Base-by-base conservation (phyloP, 768 basidiomycete species). In the Serendipita sp. region DNA sequence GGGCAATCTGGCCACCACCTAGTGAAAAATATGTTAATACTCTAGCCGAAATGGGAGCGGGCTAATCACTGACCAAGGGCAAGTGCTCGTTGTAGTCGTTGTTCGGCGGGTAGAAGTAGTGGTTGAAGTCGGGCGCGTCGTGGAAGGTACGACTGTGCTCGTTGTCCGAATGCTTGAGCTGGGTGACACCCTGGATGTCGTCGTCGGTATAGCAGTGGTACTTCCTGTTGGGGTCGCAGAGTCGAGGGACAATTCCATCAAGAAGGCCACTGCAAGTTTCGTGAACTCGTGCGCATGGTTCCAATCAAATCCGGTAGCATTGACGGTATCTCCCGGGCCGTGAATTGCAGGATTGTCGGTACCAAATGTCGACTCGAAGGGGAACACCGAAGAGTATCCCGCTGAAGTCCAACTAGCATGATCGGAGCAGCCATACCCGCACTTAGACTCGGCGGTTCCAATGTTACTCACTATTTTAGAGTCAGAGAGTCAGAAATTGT, bases 221-320 rank as follows among this genome's bases (percentile, higher is more conserved):
- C 48, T 51, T 18, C 48, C 30, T 5, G 18, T 51, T 32, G 48
- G 48, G n/a, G 48, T 51, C 5, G 48, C 7, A 32, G 8, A 5
- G 48, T 18, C 18, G 30, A 51, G 48, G 18, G 72, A 72, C 13
- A 84, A 68, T 70, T 85, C 84, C 67, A 83, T 77, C 2, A 78
- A 80, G 66, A 82, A 84, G 0, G 80, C 82, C 10, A 83, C 76
- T n/a, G 76, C 80, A 18, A 85, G 75, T 72, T 84, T 84, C 32
- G 81, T 79, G 69, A 84, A 85, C 71, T 84, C 80, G 28, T 81
- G 72, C 63, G 80, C 80, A 70, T 84, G 80, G 63, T 72, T 68
- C 66, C 73, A 75, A 52, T 68, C 70, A 74, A 81, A 81, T 45
- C 80, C 79, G 34, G 70, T 65, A 2, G 72, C 54, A 44, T 69